Evolutionary conservation across 1,284 basidiomycete genomes (phyloP), one percentile per base, ranked within the genome.

Genomic region (Clitocybe nebularis): DNA sequence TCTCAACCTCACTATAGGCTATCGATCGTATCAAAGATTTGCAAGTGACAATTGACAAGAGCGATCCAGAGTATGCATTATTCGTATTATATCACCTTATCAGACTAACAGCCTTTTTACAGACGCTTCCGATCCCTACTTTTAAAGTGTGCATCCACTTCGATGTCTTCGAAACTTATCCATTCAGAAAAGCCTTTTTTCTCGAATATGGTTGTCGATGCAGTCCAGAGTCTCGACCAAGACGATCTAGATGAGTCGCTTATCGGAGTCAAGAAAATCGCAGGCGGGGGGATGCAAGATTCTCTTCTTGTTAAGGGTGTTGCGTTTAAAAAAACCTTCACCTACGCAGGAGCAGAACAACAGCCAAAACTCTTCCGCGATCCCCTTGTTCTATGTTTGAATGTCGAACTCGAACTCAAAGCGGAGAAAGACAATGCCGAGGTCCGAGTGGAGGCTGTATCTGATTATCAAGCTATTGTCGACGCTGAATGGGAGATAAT

Each of bases 401-500:
- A 99, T 61, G 95, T 99, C 54, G 96, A 99, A 66, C 81, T 99
- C 45, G 96, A 99, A 68, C 77, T 99, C 57, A 99, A 99, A 70
- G 96, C 96, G 0, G 96, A 99, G 70, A 96, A 98, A 67, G 96
- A 99, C 69, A 99, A 99, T 55, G 96, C 96, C 6, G 96, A 99
- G 68, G 89, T 99, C 33, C 84, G 96, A 24, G 92, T 99, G 39
- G 93, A 97, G 60, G 87, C 90, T 36, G 95, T 99, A 17, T 86
- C 91, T 16, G 93, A 97, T 58, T 99, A 99, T 65, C 96, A 99
- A 68, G 93, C 94, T 4, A 97, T 99, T 54, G 96, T 99, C 44
- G 93, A 99, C 60, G 96, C 96, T 19, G 96, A 99, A 66, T 99
- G 96, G 96, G 89, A 94, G 58, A 99, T 99, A 67, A 99, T 99